phyloP scores from a whole-genome alignment of 1,139 yeast species.

The Saccharomyces hybrid region DNA sequence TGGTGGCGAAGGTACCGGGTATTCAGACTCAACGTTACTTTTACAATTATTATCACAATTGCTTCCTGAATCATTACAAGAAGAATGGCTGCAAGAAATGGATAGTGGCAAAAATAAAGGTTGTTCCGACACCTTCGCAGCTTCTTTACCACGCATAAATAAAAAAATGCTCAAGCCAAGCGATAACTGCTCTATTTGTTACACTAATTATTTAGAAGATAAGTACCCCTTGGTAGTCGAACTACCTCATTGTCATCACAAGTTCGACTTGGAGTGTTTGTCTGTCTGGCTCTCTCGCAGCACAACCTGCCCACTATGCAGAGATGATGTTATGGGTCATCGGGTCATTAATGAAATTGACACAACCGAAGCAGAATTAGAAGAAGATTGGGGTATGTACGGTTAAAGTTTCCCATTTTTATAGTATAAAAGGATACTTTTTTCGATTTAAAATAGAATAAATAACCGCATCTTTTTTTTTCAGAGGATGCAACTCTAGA shows the following conservation, averaged over 20 bases:
- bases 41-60: constrained; percentile 25
- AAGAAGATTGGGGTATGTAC: constrained; percentile 70
- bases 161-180: constrained; percentile 42
- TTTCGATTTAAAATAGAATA: neutral
- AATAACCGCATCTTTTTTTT: neutral
- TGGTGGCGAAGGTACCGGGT: constrained; percentile 13
- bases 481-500: neutral
- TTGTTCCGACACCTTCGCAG: constrained; percentile 62
- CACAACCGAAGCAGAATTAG: constrained; percentile 60
- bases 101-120: constrained; percentile 39
- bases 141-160: constrained; percentile 65
- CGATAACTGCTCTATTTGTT: constrained; percentile 79
- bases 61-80: constrained; percentile 24
- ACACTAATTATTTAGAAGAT: constrained; percentile 63
- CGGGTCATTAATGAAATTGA: constrained; percentile 39
- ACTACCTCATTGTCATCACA: constrained; percentile 70
- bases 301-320: constrained; percentile 82
- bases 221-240: constrained; percentile 72
- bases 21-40: constrained; percentile 10
- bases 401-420: constrained; percentile 37
- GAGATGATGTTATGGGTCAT: constrained; percentile 57
- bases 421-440: neutral
- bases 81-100: constrained; percentile 21
- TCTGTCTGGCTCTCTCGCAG: constrained; percentile 81
- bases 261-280: constrained; percentile 82